These are phyloP conservation scores for Chlamydomonas sphaeroides DNA, from an alignment of 139 green algal genomes.

Conservation along the genomic window DNA sequence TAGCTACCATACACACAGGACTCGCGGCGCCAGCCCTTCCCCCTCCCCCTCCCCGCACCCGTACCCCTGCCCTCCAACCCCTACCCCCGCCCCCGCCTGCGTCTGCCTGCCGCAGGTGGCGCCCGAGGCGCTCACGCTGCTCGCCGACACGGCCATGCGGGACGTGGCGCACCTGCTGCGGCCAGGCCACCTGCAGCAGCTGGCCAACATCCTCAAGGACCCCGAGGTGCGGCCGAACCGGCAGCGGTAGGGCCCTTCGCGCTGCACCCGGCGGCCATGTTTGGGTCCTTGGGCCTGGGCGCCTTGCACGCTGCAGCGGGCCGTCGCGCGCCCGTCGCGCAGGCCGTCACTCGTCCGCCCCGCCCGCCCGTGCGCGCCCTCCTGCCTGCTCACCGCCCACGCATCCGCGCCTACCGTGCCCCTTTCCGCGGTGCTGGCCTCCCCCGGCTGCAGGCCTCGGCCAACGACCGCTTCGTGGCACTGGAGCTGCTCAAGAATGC, in stretches of 20 bases:
- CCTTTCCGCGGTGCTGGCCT: neutral
- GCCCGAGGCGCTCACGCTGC: slow-evolving; percentile 50
- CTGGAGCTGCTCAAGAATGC: slow-evolving; percentile 67
- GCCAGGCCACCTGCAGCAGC: slow-evolving; percentile 59
- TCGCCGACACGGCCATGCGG: slow-evolving; percentile 56
- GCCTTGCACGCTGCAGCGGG: too few species aligned
- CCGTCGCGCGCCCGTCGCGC: too few species aligned
- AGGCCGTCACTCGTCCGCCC: neutral
- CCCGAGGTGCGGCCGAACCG: slow-evolving; percentile 22
- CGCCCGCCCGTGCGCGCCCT: too few species aligned
- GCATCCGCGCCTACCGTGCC: too few species aligned
- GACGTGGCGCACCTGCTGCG: slow-evolving; percentile 61
- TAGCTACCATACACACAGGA: too few species aligned
- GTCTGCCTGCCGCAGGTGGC: slow-evolving; percentile 33
- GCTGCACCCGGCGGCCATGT: too few species aligned
- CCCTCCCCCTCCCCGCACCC: neutral
- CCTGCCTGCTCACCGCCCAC: too few species aligned
- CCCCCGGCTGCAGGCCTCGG: slow-evolving; percentile 36
- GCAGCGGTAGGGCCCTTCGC: too few species aligned
- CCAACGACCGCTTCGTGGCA: slow-evolving; percentile 62
- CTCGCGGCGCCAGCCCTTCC: too few species aligned
- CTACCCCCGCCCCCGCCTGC: neutral
- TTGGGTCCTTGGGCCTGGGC: too few species aligned
- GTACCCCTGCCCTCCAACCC: neutral
- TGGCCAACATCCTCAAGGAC: slow-evolving; percentile 60